Evolutionary conservation across 2,329 filamentous ascomycete genomes (phyloP), one percentile per base, ranked within the genome.

Genomic region (Alternaria sp.): DNA sequence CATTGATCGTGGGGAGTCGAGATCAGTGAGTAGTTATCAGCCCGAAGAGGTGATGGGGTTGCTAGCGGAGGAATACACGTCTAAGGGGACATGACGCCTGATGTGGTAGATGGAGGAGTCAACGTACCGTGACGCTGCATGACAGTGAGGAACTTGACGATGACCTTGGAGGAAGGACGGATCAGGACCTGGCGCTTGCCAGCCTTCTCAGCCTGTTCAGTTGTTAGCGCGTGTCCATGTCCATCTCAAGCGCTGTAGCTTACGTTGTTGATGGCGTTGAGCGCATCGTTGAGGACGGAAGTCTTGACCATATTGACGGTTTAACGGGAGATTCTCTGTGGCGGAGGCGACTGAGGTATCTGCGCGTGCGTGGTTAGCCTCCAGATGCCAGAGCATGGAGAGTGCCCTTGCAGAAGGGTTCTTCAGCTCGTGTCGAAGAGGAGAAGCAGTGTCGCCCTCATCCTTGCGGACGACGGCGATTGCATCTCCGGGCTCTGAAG

Each of bases 11-110:
- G 84, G 87, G 78, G 69, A 81, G 83, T 88, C 89, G 89, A 91
- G 90, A 95, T 90, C 89, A 89, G 93, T 90, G 91, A 93, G 95
- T 97, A 99, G 96, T 98, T 98, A 98, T 98, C 93, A 97, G 91
- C 91, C 94, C 95, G 96, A 96, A 90, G 79, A 67, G 59, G 51
- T 30, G 45, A 32, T 32, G 44, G 32, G 45, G 68, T 43, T 23
- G 73, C 49, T 52, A 52, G 49, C 49, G 49, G 49, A 52, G 49
- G 17, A 52, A 21, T 53, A 32, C 45, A 28, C n/a, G 45, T 43
- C 32, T 50, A 12, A 7, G 30, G 45, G 23, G 15, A 3, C 17
- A 44, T n/a, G 47, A 30, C 23, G 19, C 21, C 19, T 13, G 73
- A 73, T 65, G 59, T 43, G 59, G 26, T 25, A 49, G 28, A 61